phyloP scores from a whole-genome alignment of 1,284 basidiomycete species.

The Fistulinella cinereoalba region DNA sequence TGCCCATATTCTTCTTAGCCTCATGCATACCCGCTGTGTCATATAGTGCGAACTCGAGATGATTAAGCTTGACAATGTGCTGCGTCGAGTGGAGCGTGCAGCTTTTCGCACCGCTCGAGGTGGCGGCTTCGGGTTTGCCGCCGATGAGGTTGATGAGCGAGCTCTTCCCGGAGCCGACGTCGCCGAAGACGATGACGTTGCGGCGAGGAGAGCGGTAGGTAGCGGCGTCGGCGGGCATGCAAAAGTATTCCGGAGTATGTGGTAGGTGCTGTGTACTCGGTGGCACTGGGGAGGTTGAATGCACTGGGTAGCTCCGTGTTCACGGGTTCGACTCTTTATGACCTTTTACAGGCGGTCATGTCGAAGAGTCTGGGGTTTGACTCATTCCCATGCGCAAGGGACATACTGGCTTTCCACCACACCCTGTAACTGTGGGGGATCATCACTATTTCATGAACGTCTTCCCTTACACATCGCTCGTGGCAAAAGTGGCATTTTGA shows the following conservation, averaged over 20 bases:
- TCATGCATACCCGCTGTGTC: constrained; percentile 44
- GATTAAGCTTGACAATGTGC: constrained; percentile 13
- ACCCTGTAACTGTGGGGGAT: too few species aligned
- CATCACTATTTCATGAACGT: too few species aligned
- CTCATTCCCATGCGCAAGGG: too few species aligned
- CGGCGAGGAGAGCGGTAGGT: constrained; percentile 19
- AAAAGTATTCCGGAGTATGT: background rate
- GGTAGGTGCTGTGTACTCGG: too few species aligned
- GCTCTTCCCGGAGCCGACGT: constrained; percentile 33
- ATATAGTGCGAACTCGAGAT: constrained; percentile 27
- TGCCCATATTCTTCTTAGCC: constrained; percentile 21
- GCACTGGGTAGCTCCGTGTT: too few species aligned
- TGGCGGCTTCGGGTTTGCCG: constrained; percentile 15
- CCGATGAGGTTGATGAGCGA: constrained; percentile 34
- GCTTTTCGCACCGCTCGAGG: constrained; percentile 22
- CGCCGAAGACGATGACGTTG: constrained; percentile 30
- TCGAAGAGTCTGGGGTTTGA: too few species aligned
- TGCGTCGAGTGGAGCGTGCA: constrained; percentile 25
- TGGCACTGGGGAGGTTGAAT: too few species aligned
- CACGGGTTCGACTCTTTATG: too few species aligned
- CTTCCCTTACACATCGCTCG: too few species aligned
- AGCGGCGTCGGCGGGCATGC: constrained; percentile 19
- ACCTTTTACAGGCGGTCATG: too few species aligned
- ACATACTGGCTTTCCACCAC: too few species aligned
- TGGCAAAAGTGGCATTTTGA: too few species aligned